phyloP scores from a whole-genome alignment of 2,329 filamentous ascomycete species.

The Neurospora sp. region DNA sequence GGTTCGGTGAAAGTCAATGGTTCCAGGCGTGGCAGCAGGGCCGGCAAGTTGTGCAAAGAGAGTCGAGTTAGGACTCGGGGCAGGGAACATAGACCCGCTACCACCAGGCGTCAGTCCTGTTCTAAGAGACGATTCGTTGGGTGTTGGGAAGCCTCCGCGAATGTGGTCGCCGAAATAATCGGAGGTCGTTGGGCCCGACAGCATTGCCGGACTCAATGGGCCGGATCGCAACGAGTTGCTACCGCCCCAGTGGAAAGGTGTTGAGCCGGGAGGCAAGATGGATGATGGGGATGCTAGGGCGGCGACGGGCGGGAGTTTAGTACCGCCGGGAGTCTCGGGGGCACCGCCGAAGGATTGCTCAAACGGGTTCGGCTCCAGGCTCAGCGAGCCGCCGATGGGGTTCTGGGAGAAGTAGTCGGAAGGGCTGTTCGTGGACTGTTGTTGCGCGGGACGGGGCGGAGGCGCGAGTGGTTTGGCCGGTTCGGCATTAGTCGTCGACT shows the following conservation, averaged over 20 bases:
- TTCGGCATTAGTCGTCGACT: conserved; percentile 46
- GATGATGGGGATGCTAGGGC: conserved; percentile 84
- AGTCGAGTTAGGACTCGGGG: conserved; percentile 75
- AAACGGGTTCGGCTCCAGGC: conserved; percentile 88
- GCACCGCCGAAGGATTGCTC: conserved; percentile 78
- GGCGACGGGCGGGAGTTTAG: conserved; percentile 79
- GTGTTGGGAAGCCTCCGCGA: conserved; percentile 79
- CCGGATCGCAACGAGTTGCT: conserved; percentile 75
- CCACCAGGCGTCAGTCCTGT: conserved; percentile 90
- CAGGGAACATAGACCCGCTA: conserved; percentile 94
- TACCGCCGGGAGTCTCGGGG: conserved; percentile 71
- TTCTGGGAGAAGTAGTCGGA: conserved; percentile 61
- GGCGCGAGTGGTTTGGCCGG: conserved; percentile 57
- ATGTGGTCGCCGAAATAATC: conserved; percentile 85
- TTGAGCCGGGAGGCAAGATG: conserved; percentile 61
- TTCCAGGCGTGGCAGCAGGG: conserved; percentile 78
- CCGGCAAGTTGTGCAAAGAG: conserved; percentile 70
- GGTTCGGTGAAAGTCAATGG: conserved; percentile 89
- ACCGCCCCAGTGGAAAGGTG: conserved; percentile 67
- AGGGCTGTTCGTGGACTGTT: conserved; percentile 32
- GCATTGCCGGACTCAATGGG: conserved; percentile 93
- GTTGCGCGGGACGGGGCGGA: conserved; percentile 50
- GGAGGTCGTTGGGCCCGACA: conserved; percentile 64
- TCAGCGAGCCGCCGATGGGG: conserved; percentile 42
- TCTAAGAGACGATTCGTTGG: conserved; percentile 88